These are phyloP conservation scores for Naganishia friedmannii DNA, from an alignment of 768 basidiomycete species.

Conservation along the genomic window DNA sequence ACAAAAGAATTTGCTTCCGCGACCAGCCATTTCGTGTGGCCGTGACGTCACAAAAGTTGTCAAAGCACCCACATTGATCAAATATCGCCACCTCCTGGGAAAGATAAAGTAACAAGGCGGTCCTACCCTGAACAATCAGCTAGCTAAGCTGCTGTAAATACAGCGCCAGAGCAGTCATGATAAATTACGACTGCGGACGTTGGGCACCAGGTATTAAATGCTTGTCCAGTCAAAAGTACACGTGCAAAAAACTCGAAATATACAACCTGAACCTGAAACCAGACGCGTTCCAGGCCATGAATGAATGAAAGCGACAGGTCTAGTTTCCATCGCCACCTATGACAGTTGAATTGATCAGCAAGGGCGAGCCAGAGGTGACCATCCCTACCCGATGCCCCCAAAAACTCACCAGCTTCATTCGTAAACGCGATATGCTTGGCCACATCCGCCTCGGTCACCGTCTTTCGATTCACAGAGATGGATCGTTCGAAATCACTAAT, in stretches of 20 bases:
- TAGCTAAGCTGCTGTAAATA: no score
- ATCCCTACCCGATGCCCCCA: not conserved
- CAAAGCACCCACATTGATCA: no score
- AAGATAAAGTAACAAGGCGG: no score
- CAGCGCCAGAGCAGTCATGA: no score
- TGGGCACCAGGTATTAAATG: not conserved
- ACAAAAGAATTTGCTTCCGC: no score
- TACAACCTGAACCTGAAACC: not conserved
- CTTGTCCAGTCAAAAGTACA: not conserved
- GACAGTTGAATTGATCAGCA: not conserved
- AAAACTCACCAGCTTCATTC: conserved; percentile 53
- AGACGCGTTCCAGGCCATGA: not conserved
- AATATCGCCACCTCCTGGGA: no score
- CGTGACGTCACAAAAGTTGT: no score
- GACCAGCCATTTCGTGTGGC: no score
- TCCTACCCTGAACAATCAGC: no score
- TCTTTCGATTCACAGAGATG: conserved; percentile 73
- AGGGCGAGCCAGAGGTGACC: no score
- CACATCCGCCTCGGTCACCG: conserved; percentile 84
- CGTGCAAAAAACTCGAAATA: not conserved
- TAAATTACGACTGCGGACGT: no score
- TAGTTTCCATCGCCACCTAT: conserved; percentile 17
- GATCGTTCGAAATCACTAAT: conserved; percentile 78
- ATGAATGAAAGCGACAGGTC: not conserved
- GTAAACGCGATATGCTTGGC: conserved; percentile 57